Evolutionary conservation across 139 green algal species (phyloP).

Genomic region (Ettlia oleoabundans): DNA sequence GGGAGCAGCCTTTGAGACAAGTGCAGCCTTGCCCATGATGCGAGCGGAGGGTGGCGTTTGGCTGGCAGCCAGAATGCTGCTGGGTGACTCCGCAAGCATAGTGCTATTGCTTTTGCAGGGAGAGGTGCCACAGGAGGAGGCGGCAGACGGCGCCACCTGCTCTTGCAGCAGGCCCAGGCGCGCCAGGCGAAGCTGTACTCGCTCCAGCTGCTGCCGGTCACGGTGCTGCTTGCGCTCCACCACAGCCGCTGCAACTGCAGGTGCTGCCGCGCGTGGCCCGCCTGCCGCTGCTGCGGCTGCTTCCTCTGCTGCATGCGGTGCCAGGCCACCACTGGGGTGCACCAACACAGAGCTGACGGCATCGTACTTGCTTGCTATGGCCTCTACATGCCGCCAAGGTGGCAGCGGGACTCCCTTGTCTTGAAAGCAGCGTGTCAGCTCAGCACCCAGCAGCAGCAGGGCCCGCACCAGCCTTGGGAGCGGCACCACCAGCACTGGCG

Average conservation of each 20-base stretch:
- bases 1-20: constrained; percentile 1
- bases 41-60: not conserved
- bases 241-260: not conserved
- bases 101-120: not conserved
- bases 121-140: not conserved
- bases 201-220: constrained; percentile 1
- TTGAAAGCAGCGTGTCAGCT: constrained; percentile 36
- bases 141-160: not conserved
- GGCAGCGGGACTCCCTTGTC: constrained; percentile 18
- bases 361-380: constrained; percentile 14
- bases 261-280: no score
- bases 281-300: not conserved
- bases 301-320: no score
- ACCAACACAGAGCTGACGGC: not conserved
- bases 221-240: not conserved
- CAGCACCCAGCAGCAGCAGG: constrained; percentile 10
- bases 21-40: not conserved
- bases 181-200: constrained; percentile 6
- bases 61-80: not conserved
- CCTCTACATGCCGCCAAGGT: constrained; percentile 30
- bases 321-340: not conserved
- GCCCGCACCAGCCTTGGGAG: constrained; percentile 7
- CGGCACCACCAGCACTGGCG: constrained; percentile 19
- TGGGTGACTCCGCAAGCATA: not conserved
- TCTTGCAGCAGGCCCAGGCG: not conserved